These are phyloP conservation scores for Eremochloa ophiuroides DNA, from an alignment of 176 grass and related monocot genomes.

Conservation along the genomic window DNA sequence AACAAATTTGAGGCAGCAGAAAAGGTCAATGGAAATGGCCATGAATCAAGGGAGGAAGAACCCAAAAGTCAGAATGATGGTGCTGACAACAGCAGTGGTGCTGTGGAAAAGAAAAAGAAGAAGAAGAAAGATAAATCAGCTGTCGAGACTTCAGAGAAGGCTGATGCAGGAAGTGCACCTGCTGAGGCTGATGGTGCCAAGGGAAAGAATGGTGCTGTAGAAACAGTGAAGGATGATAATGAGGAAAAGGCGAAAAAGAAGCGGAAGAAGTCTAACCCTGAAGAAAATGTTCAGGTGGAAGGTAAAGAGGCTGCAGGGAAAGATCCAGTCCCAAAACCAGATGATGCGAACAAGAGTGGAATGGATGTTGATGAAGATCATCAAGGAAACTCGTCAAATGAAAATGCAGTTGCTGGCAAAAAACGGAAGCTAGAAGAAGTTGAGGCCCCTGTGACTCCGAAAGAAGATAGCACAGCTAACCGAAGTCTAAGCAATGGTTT, in stretches of 20 bases:
- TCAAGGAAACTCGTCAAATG: conserved; percentile 27
- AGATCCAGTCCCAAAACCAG: conserved; percentile 25
- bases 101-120: conserved; percentile 52
- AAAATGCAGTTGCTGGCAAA: conserved; percentile 43
- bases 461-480: conserved; percentile 30
- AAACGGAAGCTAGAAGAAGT: conserved; percentile 55
- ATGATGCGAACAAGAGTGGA: conserved; percentile 33
- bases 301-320: conserved; percentile 37
- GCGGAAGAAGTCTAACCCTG: conserved; percentile 30
- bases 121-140: conserved; percentile 55
- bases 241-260: conserved; percentile 54
- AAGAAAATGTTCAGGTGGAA: conserved; percentile 50
- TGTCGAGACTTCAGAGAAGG: conserved; percentile 24
- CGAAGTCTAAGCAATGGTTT: conserved; percentile 29
- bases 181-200: conserved; percentile 1
- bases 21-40: conserved; percentile 23
- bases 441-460: neutral
- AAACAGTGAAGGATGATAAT: conserved; percentile 13
- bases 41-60: conserved; percentile 22
- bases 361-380: conserved; percentile 30
- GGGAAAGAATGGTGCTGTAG: conserved; percentile 12
- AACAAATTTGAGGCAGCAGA: conserved; percentile 11
- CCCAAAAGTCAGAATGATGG: conserved; percentile 3
- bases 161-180: conserved; percentile 12
- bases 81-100: neutral